These are phyloP conservation scores for Tagetes erecta DNA, from an alignment of 129 eudicot genomes.

Conservation along the genomic window DNA sequence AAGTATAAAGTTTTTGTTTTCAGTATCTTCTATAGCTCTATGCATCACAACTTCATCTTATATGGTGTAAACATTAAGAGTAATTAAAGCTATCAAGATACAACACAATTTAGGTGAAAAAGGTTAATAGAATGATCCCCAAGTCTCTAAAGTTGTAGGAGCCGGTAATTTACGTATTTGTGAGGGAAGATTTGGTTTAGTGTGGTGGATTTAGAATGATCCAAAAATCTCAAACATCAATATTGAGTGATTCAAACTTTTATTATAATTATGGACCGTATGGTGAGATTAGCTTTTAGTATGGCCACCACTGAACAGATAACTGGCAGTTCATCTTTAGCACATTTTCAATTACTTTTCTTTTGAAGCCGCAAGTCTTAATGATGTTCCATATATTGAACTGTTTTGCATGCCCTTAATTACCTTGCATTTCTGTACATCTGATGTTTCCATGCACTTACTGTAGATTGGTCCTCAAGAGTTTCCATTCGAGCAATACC, in stretches of 20 bases:
- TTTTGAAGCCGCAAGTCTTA: neutral
- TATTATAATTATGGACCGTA: neutral
- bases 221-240: slow-evolving; percentile 12
- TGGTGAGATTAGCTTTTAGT: neutral
- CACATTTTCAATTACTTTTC: neutral
- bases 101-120: neutral
- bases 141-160: slow-evolving; percentile 5
- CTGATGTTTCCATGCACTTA: slow-evolving; percentile 25
- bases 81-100: slow-evolving; percentile 7
- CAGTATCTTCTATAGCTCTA: neutral
- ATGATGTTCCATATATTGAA: slow-evolving; percentile 6
- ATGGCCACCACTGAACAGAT: neutral
- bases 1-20: neutral
- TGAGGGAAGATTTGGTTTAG: slow-evolving; percentile 14
- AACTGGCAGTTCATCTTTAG: neutral
- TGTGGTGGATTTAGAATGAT: neutral
- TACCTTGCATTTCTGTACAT: slow-evolving; percentile 7
- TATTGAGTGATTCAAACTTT: neutral
- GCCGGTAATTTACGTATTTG: neutral
- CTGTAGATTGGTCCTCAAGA: slow-evolving; percentile 41
- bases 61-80: slow-evolving; percentile 1
- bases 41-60: neutral
- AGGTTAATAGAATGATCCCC: neutral
- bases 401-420: slow-evolving; percentile 5
- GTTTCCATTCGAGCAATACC: slow-evolving; percentile 39